Conservation (phyloP, 2,329 filamentous ascomycete genomes). For the Diaporthe citri region DNA sequence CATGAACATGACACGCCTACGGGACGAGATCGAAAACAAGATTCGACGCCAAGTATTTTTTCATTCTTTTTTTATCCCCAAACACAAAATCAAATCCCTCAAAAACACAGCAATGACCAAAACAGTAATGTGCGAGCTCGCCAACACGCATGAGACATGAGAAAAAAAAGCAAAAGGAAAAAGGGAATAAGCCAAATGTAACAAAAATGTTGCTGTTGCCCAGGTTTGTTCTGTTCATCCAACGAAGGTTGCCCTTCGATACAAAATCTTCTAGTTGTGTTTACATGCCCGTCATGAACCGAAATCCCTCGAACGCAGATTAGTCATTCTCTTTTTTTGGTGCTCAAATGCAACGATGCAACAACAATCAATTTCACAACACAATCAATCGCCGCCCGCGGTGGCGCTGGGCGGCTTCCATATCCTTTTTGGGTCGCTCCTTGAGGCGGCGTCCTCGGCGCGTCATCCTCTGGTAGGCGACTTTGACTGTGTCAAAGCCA, state of each 20-base stretch:
- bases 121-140: background rate
- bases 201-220: constrained; percentile 21
- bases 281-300: constrained; percentile 31
- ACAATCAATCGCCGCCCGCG: constrained; percentile 1
- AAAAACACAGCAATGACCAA: background rate
- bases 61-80: background rate
- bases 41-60: background rate
- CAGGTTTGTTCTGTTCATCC: constrained; percentile 35
- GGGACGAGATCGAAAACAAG: too few species aligned
- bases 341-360: constrained; percentile 4
- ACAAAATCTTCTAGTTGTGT: constrained; percentile 34
- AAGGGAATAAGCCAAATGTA: background rate
- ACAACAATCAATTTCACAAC: background rate
- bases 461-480: background rate
- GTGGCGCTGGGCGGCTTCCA: background rate
- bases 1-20: background rate
- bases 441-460: background rate
- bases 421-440: background rate
- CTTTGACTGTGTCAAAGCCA: background rate
- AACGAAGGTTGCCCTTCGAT: constrained; percentile 38
- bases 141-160: background rate
- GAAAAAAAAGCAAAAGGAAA: background rate
- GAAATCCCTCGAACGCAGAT: constrained; percentile 21
- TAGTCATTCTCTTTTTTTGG: constrained; percentile 15
- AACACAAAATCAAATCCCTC: background rate